These are phyloP conservation scores for Dactylonectria macrodidyma DNA, from an alignment of 2,329 filamentous ascomycete genomes.

Conservation along the genomic window DNA sequence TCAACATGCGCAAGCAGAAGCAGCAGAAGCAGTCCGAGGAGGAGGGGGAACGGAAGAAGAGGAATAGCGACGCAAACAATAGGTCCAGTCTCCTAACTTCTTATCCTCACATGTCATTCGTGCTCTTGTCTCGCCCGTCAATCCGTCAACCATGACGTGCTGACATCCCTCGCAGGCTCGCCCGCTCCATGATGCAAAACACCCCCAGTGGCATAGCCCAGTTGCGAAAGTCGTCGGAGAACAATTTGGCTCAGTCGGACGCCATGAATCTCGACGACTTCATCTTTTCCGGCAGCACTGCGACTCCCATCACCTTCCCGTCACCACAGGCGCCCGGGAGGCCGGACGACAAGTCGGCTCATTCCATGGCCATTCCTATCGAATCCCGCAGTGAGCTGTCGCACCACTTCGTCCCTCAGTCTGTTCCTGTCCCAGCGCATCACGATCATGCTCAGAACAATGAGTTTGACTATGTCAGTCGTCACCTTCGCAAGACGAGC, in stretches of 20 bases:
- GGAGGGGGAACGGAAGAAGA: conserved; percentile 62
- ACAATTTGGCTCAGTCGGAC: conserved; percentile 67
- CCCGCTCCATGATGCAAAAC: conserved; percentile 59
- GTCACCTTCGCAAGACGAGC: conserved; percentile 87
- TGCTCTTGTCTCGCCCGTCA: conserved; percentile 30
- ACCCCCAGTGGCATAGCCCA: conserved; percentile 91
- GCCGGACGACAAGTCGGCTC: conserved; percentile 59
- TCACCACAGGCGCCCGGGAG: conserved; percentile 64
- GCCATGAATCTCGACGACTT: conserved; percentile 96
- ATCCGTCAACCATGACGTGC: conserved; percentile 46
- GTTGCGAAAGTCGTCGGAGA: conserved; percentile 82
- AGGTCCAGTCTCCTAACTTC: conserved; percentile 43
- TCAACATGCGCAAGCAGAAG: conserved; percentile 78
- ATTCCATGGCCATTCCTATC: conserved; percentile 82
- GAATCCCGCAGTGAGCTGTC: conserved; percentile 81
- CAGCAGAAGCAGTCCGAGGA: conserved; percentile 64
- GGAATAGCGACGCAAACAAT: conserved; percentile 36
- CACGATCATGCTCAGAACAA: conserved; percentile 69
- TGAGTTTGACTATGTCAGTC: conserved; percentile 86
- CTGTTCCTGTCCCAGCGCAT: conserved; percentile 71
- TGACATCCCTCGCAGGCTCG: conserved; percentile 51
- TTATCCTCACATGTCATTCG: conserved; percentile 37
- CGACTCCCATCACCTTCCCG: conserved; percentile 76
- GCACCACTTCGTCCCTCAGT: conserved; percentile 69
- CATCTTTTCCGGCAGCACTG: conserved; percentile 83